These are phyloP conservation scores for Cubamyces sp. DNA, from an alignment of 768 basidiomycete species.

Conservation along the genomic window DNA sequence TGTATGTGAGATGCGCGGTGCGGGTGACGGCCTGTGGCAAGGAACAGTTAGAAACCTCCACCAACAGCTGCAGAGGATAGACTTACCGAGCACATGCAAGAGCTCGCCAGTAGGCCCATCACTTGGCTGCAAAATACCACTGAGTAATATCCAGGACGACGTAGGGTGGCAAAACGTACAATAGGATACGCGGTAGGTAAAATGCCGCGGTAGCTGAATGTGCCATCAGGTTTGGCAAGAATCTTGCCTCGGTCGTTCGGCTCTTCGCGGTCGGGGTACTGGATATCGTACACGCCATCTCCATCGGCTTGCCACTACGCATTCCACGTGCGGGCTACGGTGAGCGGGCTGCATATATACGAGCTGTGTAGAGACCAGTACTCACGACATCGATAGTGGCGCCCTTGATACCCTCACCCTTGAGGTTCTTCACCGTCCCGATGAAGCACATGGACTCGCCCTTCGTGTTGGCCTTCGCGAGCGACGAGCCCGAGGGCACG, in stretches of 20 bases:
- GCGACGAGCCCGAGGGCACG: conserved; percentile 34
- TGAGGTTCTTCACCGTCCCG: conserved; percentile 40
- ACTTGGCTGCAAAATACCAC: conserved; percentile 27
- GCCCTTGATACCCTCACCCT: conserved; percentile 37
- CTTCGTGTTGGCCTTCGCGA: conserved; percentile 30
- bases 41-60: background rate
- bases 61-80: background rate
- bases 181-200: conserved; percentile 41
- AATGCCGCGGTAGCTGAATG: conserved; percentile 38
- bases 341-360: background rate
- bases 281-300: conserved; percentile 43
- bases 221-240: conserved; percentile 35
- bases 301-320: conserved; percentile 45
- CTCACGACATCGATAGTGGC: conserved; percentile 42
- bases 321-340: too few species aligned
- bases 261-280: conserved; percentile 35
- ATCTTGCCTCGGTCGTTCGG: conserved; percentile 39
- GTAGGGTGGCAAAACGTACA: conserved; percentile 20
- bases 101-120: conserved; percentile 38
- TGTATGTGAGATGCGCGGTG: conserved; percentile 41
- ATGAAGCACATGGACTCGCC: conserved; percentile 43
- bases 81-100: conserved; percentile 32
- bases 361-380: background rate
- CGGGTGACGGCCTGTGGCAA: conserved; percentile 34
- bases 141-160: background rate